Evolutionary conservation across 2,329 filamentous ascomycete species (phyloP), one percentile per base, ranked within the genome.

Genomic region (Colletotrichum zoysiae): DNA sequence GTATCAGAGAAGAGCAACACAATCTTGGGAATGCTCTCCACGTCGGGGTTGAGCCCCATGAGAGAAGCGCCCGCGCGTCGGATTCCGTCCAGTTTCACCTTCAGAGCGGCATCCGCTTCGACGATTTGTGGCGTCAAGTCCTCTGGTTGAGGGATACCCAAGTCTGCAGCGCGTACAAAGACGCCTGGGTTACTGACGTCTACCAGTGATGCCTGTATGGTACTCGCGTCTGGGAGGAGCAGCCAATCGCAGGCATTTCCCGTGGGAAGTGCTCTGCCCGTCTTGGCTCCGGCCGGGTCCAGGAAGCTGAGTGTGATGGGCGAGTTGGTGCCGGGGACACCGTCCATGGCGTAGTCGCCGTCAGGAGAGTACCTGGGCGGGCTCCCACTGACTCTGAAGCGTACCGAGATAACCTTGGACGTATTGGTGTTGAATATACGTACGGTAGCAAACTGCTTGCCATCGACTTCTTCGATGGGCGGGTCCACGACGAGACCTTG

Each of bases 1-100:
- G 58, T 53, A 30, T 76, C 78, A 0, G 80, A 75, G 20, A 84
- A 84, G 12, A 87, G 80, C 5, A 87, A 70, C 23, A 85, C 81
- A 42, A 85, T 81, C 77, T 84, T 85, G n/a, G 83, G 84, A 35
- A 84, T 81, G 73, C 82, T 84, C 73, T 80, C 76, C 1, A 77
- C 76, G 6, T 76, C 71, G 0, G 78, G 79, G 30, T 82, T 81
- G 1, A 85, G 75, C 0, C 83, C 83, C 83, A 85, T 85, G 71
- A 70, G 75, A 0, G 73, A 75, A 1, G 82, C 82, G 2, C 81
- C 84, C 2, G 76, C 78, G 11, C 78, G 79, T 14, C 83, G 78
- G 30, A 85, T 80, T 12, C 73, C 66, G 67, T 84, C 83, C 14
- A 85, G 76, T 4, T 73, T 74, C 0, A 20, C 70, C 66, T 79